phyloP scores from a whole-genome alignment of 306 rosid species.

The Vachellia pachyceras region DNA sequence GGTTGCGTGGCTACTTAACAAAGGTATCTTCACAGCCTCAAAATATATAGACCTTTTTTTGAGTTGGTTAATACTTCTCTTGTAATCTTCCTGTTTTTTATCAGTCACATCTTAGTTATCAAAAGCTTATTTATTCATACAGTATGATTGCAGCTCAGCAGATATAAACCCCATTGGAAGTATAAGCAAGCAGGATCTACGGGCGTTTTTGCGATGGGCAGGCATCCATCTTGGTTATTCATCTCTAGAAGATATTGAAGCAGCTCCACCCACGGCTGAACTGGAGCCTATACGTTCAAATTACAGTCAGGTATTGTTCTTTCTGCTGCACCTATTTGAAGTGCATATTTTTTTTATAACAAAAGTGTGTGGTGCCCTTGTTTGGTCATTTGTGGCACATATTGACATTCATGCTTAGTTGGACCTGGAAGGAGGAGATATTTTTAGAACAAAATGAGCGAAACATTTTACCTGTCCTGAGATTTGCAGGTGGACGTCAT shows the following conservation, averaged over 20 bases:
- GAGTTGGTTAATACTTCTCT: slow-evolving; percentile 13
- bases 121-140: slow-evolving; percentile 35
- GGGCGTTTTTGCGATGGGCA: slow-evolving; percentile 89
- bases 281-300: slow-evolving; percentile 93
- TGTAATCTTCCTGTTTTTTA: slow-evolving; percentile 7
- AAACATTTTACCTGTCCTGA: neutral
- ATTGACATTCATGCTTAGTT: slow-evolving; percentile 6
- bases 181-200: slow-evolving; percentile 90
- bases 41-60: neutral
- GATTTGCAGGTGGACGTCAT: neutral
- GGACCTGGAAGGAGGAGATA: slow-evolving; percentile 3
- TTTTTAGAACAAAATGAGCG: neutral
- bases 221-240: slow-evolving; percentile 83
- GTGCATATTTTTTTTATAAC: slow-evolving; percentile 21
- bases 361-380: neutral
- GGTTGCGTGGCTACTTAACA: slow-evolving; percentile 84
- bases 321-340: slow-evolving; percentile 16
- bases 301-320: slow-evolving; percentile 76
- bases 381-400: slow-evolving; percentile 11
- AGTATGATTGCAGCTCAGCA: slow-evolving; percentile 98
- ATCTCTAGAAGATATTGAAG: slow-evolving; percentile 87
- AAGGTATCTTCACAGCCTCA: slow-evolving; percentile 57
- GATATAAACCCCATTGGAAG: slow-evolving; percentile 97
- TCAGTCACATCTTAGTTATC: slow-evolving; percentile 29
- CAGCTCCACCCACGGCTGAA: slow-evolving; percentile 98